Evolutionary conservation across 768 basidiomycete species (phyloP), one percentile per base, ranked within the genome.

Genomic region (Tulasnella sp.): DNA sequence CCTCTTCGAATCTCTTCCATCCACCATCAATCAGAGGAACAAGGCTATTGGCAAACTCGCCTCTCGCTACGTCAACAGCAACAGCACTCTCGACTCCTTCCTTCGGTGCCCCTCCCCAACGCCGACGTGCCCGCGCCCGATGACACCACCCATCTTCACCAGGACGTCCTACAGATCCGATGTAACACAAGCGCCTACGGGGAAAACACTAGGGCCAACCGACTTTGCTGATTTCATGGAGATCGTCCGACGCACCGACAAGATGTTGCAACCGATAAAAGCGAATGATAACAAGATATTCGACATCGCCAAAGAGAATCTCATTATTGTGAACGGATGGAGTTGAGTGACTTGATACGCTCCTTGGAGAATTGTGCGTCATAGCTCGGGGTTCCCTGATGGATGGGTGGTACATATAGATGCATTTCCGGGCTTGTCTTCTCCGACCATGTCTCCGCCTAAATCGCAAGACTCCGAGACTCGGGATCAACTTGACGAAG

Each of bases 301-400:
- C 3, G 77, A 80, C 50, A 61, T 80, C 4, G 70, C 75, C n/a
- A 67, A 66, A 32, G 74, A 76, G 51, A 78, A 80, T 67, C 77
- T 87, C 74, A 70, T 76, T 8, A 65, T 85, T 32, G 77, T 85
- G 0, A 75, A 80, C 68, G 85, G 84, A 27, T 84, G 84, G 83
- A 68, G 86, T 86, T 47, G 21, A n/a, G 27, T 29, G 11, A 26
- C 21, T 30, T 58, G 10, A 27, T 34, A 19, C 51, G 29, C 17
- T 26, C 50, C 7, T 45, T 13, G 55, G 26, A 10, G 34, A 53
- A 61, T 15, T 17, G 48, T 38, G 50, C 60, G 3, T 24, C 27
- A 1, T 74, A 75, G 11, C 72, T 76, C 0, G 69, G 73, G 1
- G 74, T 73, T 0, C 74, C 75, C 9, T 67, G 68, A 10, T 71